Conservation (phyloP, 2,329 filamentous ascomycete species). For the Aspergillus sp. region DNA sequence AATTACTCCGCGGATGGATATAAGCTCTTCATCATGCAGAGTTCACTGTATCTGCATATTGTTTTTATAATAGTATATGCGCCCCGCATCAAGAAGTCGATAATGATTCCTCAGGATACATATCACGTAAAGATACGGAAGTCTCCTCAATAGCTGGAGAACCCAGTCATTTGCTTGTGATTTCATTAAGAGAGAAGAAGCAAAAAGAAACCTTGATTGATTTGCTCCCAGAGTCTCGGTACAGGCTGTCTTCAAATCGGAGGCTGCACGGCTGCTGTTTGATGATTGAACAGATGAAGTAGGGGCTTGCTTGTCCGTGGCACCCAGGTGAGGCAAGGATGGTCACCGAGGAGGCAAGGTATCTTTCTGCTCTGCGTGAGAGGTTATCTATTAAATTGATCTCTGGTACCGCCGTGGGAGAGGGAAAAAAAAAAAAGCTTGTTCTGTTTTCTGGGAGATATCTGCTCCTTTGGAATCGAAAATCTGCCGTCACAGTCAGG, state of each 20-base stretch:
- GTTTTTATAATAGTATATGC: background rate
- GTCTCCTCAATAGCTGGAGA: background rate
- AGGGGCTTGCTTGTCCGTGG: background rate
- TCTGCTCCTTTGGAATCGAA: background rate
- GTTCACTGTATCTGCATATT: background rate
- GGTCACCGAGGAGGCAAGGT: background rate
- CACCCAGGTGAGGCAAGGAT: constrained; percentile 7
- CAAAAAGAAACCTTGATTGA: background rate
- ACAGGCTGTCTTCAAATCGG: background rate
- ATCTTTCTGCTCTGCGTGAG: background rate
- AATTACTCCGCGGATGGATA: background rate
- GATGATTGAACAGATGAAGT: background rate
- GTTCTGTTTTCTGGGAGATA: background rate
- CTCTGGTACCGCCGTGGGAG: background rate
- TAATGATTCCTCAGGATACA: background rate
- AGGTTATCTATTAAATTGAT: background rate
- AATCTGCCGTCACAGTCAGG: background rate
- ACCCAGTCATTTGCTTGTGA: background rate
- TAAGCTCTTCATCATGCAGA: background rate
- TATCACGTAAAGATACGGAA: background rate
- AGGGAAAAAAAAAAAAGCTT: background rate
- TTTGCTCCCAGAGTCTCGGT: background rate
- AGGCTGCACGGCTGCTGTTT: background rate
- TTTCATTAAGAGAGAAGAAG: background rate
- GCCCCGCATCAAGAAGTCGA: background rate